Conservation (phyloP, 495 filamentous ascomycete species). For the Aspergillus hancockii region DNA sequence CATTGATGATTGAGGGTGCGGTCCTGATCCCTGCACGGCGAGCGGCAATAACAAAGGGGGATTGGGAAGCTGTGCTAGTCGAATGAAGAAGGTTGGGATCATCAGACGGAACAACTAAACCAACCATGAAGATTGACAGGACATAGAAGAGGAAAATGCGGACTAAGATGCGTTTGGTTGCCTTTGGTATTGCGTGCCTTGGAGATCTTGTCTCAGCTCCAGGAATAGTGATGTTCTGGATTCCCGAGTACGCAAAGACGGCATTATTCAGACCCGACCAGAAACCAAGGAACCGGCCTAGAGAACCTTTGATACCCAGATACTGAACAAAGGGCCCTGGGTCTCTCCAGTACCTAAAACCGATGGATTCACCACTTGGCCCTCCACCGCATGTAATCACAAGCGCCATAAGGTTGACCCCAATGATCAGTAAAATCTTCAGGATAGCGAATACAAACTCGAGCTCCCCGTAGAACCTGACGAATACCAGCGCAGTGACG, state of each 20-base stretch:
- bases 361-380: slow-evolving; percentile 30
- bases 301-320: slow-evolving; percentile 33
- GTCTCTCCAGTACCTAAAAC: slow-evolving; percentile 53
- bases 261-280: slow-evolving; percentile 61
- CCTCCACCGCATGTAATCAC: slow-evolving; percentile 44
- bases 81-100: slow-evolving; percentile 45
- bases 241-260: slow-evolving; percentile 59
- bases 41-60: slow-evolving; percentile 57
- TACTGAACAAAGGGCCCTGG: slow-evolving; percentile 50
- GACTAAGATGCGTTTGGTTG: slow-evolving; percentile 45
- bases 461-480: slow-evolving; percentile 46
- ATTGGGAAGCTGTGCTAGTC: slow-evolving; percentile 40
- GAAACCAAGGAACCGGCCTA: slow-evolving; percentile 55
- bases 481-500: slow-evolving; percentile 52
- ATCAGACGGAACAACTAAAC: slow-evolving; percentile 52
- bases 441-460: slow-evolving; percentile 46
- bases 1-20: slow-evolving; percentile 54
- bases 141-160: slow-evolving; percentile 47
- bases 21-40: slow-evolving; percentile 39
- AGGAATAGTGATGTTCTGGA: slow-evolving; percentile 54
- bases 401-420: slow-evolving; percentile 52
- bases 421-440: slow-evolving; percentile 52
- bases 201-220: slow-evolving; percentile 52
- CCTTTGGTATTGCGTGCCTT: slow-evolving; percentile 43
- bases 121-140: slow-evolving; percentile 44